Base-by-base conservation (phyloP, 768 basidiomycete species). In the Pleurotus citrinopileatus region DNA sequence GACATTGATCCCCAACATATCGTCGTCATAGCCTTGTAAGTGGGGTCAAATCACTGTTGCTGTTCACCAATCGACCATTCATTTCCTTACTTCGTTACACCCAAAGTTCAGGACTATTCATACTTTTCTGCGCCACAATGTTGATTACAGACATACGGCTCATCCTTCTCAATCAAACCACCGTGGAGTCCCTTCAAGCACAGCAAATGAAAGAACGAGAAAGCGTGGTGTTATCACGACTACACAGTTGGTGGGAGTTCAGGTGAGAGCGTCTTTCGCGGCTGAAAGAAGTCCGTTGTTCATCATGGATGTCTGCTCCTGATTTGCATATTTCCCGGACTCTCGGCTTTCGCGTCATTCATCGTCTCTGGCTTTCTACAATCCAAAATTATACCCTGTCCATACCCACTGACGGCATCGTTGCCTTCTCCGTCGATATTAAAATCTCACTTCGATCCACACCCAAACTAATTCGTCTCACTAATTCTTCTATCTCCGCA, bases 1-100 rank as follows among this genome's bases (percentile, higher is more conserved):
- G 64, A 68, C 28, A 56, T 84, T 1, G 89, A 94, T 60, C 75
- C 84, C 1, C 84, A 92, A 61, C 72, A 85, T 38, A 77, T 94
- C 36, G 85, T 84, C 22, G 66, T 90, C 42, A 82, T 92, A n/a
- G 85, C 73, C 1, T 61, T 94, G 90, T 92, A 62, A 57, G 89
- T 80, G 17, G 2, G n/a, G 12, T 13, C 53, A 27, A 25, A 27
- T 13, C 25, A 12, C 15, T 28, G 32, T 20, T 19, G 5, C 15
- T 32, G 26, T 29, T 13, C 25, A 19, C 13, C 27, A 34, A 20
- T 17, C 4, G 22, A n/a, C 42, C 29, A 28, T 3, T 10, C 13
- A 17, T 17, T 3, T n/a, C 29, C 6, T n/a, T 47, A 50, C 28
- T 43, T 26, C 10, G 32, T 34, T 20, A 0, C 42, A 27, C 32